Evolutionary conservation across 2,329 filamentous ascomycete genomes (phyloP).

Genomic region (Ascochyta rabiei): DNA sequence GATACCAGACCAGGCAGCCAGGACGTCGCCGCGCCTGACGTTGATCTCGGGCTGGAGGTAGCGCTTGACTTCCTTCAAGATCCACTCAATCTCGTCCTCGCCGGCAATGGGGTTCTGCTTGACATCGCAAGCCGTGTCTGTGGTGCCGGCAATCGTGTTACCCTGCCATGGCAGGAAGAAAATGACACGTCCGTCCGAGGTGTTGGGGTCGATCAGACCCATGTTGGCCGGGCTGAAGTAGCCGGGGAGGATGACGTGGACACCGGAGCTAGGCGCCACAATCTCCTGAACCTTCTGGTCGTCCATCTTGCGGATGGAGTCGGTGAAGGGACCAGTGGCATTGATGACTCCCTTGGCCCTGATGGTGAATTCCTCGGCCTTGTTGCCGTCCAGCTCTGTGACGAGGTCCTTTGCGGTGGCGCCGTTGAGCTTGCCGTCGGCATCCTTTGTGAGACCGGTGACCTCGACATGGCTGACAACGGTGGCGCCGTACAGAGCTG

Average conservation of each 20-base stretch:
- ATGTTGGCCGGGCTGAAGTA: slow-evolving; percentile 86
- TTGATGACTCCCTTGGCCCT: slow-evolving; percentile 84
- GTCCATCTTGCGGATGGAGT: slow-evolving; percentile 85
- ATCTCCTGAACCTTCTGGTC: slow-evolving; percentile 75
- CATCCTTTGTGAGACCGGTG: slow-evolving; percentile 75
- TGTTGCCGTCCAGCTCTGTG: slow-evolving; percentile 67
- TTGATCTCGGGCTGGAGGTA: slow-evolving; percentile 86
- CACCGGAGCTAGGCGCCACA: slow-evolving; percentile 82
- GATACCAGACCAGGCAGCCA: slow-evolving; percentile 89
- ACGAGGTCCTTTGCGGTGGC: slow-evolving; percentile 75
- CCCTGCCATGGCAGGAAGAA: slow-evolving; percentile 95
- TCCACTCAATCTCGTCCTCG: slow-evolving; percentile 87
- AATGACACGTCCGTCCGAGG: slow-evolving; percentile 86
- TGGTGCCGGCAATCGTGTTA: slow-evolving; percentile 89
- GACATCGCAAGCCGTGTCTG: slow-evolving; percentile 77
- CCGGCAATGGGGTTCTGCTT: slow-evolving; percentile 75
- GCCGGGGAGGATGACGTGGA: slow-evolving; percentile 84
- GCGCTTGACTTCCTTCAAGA: slow-evolving; percentile 79
- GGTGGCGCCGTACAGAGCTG: slow-evolving; percentile 83
- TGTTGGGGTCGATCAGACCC: slow-evolving; percentile 85
- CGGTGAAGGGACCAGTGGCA: slow-evolving; percentile 86
- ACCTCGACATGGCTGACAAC: slow-evolving; percentile 86
- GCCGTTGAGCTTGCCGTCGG: slow-evolving; percentile 73
- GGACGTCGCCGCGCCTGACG: slow-evolving; percentile 82
- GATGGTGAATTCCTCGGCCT: slow-evolving; percentile 69